These are phyloP conservation scores for Cynara cardunculus DNA, from an alignment of 129 eudicot genomes.

Conservation along the genomic window DNA sequence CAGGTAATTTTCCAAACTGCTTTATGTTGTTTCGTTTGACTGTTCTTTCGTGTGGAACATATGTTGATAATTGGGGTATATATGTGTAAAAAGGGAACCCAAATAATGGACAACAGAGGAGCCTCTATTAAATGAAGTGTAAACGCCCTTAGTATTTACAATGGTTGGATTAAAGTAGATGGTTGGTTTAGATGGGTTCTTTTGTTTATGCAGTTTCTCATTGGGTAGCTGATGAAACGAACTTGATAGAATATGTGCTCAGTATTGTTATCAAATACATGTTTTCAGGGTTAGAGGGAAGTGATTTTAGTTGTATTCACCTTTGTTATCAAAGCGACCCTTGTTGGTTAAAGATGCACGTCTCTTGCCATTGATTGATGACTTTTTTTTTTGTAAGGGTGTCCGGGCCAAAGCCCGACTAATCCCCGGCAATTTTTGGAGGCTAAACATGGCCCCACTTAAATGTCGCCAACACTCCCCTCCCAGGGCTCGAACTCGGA, in stretches of 20 bases:
- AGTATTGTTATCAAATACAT: background rate
- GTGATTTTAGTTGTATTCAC: too few species aligned
- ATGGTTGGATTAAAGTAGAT: background rate
- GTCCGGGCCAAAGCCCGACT: too few species aligned
- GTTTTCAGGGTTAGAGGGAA: background rate
- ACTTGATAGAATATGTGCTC: background rate
- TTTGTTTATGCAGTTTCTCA: background rate
- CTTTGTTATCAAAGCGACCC: background rate
- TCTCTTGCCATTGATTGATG: background rate
- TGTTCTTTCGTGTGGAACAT: background rate
- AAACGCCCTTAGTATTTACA: background rate
- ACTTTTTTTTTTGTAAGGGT: too few species aligned
- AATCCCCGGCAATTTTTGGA: too few species aligned
- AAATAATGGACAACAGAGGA: too few species aligned
- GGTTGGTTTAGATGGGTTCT: background rate
- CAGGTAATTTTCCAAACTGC: constrained; percentile 43
- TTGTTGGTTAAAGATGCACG: background rate
- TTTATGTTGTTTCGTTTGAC: background rate
- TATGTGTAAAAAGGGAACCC: background rate
- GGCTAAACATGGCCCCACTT: too few species aligned
- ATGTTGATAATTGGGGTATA: background rate
- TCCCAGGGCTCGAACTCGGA: too few species aligned
- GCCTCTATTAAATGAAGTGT: background rate
- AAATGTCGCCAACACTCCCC: too few species aligned
- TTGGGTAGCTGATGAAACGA: background rate